Evolutionary conservation across 1,284 basidiomycete species (phyloP), one percentile per base, ranked within the genome.

Genomic region (Inonotus hispidus): DNA sequence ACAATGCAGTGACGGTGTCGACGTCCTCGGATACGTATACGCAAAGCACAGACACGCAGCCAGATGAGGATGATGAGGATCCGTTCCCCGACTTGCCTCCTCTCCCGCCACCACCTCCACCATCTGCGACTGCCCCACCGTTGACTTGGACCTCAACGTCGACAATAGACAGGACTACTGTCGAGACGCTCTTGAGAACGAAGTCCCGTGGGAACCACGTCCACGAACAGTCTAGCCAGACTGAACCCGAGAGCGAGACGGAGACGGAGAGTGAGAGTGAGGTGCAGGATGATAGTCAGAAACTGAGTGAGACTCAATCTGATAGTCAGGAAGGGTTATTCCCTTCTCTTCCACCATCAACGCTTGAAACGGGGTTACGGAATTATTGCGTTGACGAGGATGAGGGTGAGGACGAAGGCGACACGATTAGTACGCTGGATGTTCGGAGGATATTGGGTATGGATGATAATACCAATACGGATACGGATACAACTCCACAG

Each of bases 11-110:
- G n/a, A n/a, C n/a, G 35, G 37, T 39, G 27, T 16, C 57, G 16
- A n/a, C 29, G 25, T 25, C 49, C 11, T 23, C 19, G 23, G 16
- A 7, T 19, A 23, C 56, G n/a, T 54, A 39, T 13, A 60, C 58
- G 21, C 62, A 63, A 37, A 60, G 58, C 46, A 60, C 62, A 1
- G 29, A 16, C 5, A 63, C 62, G 38, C 62, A 63, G 54, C 41
- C 46, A 7, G 62, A 63, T 21, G 43, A 53, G 14, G 58, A 63
- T 35, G 58, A 59, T 21, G 53, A 47, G 13, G 58, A 63, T 41
- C 58, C 49, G 3, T 59, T 62, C 19, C 56, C 56, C 6, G 41
- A 13, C 2, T 56, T 37, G 14, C 41, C 23, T 11, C 43, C 56
- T 57, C 55, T n/a, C 19, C 6, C 49, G 56, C 41, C 32, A 32